These are phyloP conservation scores for Talaromyces nanjingensis DNA, from an alignment of 495 filamentous ascomycete species.

Conservation along the genomic window DNA sequence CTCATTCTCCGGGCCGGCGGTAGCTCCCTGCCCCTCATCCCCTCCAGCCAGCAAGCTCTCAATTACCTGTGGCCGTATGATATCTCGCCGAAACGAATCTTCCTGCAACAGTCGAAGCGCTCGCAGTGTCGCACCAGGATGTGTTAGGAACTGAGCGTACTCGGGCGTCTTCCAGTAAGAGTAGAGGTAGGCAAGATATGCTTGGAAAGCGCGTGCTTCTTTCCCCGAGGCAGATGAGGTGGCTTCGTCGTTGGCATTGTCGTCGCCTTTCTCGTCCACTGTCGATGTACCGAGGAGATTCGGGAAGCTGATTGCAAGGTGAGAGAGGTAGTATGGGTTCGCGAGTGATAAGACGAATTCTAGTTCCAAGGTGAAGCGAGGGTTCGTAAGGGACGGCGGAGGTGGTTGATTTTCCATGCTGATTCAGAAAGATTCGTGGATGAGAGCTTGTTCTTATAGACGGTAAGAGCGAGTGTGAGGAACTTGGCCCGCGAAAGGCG, in stretches of 20 bases:
- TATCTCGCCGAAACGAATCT: constrained; percentile 74
- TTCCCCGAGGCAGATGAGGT: constrained; percentile 41
- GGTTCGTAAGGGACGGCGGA: constrained; percentile 34
- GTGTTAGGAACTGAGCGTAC: constrained; percentile 72
- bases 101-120: constrained; percentile 77
- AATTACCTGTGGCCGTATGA: constrained; percentile 68
- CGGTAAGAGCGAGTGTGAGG: background rate
- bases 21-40: constrained; percentile 15
- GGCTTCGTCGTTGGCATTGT: constrained; percentile 18
- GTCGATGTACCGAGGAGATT: constrained; percentile 37
- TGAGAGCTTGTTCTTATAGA: background rate
- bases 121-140: constrained; percentile 77
- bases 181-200: constrained; percentile 73
- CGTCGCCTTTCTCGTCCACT: constrained; percentile 24
- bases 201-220: constrained; percentile 58
- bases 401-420: constrained; percentile 17
- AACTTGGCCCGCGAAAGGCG: background rate
- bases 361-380: constrained; percentile 34
- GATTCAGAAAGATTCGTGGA: background rate
- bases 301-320: constrained; percentile 60
- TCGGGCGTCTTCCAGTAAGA: constrained; percentile 79
- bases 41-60: constrained; percentile 53
- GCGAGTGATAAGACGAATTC: constrained; percentile 84
- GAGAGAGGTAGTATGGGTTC: constrained; percentile 77
- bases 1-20: constrained; percentile 14